Base-by-base conservation (phyloP, 2,329 filamentous ascomycete species). In the Sphaerulina populicola region DNA sequence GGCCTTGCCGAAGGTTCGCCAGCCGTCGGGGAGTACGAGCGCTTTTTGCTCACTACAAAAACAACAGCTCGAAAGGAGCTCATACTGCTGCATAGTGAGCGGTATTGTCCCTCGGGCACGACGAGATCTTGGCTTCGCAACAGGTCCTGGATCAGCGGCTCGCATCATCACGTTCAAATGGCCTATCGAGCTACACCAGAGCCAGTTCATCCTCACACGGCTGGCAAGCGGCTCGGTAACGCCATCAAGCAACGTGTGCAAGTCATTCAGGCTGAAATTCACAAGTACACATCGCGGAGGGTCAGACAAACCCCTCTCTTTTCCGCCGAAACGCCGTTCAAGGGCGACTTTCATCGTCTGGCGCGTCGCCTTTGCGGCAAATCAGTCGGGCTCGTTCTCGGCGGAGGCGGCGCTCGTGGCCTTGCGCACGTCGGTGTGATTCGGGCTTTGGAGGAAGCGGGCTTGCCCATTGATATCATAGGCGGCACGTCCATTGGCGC, bases 131-230 rank as follows among this genome's bases (percentile, higher is more conserved):
- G 93, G 93, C 72, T 98, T 11, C 65, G 70, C 55, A 96, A 95
- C 63, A 84, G 93, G 1, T 83, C 94, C 55, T 98, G 93, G 93
- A 93, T 98, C 69, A 98, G 97, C 59, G 93, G 93, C 12, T 91
- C 91, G 4, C 94, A 98, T 66, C 93, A 94, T 64, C 93, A 98
- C 61, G 86, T 98, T 10, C 93, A 98, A 63, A 97, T 98, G 93
- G 78, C 86, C 0, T 91, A 93, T 67, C 81, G 85, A 36, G 77
- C 83, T 2, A 84, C 86, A 41, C 74, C 83, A 1, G 83, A 94
- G 57, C 86, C 89, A 2, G 80, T 86, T 0, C 84, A 93, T 61
- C 79, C 84, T 89, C 62, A 79, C 84, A 15, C 82, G 83, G 11
- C 78, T 81, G 1, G 47, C 11, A 88, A 88, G 60, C 84, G 85